Evolutionary conservation across 2,329 filamentous ascomycete species (phyloP).

Genomic region (Paraphaeosphaeria minitans): DNA sequence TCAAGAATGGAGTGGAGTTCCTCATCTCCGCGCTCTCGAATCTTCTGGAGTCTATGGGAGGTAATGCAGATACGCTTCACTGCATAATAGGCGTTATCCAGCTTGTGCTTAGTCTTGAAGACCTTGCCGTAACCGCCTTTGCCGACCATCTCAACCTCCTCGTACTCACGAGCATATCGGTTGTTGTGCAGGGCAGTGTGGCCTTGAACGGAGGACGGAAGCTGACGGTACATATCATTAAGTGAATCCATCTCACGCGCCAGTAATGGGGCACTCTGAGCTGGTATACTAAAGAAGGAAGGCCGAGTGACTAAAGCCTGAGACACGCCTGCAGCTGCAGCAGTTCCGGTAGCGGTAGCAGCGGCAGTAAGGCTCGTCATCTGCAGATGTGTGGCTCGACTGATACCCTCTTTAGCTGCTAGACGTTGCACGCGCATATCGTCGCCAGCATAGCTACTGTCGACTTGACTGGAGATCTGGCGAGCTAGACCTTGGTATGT

Average conservation of each 20-base stretch:
- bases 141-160: slow-evolving; percentile 59
- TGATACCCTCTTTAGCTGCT: slow-evolving; percentile 47
- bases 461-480: slow-evolving; percentile 46
- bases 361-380: slow-evolving; percentile 26
- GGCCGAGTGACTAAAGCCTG: slow-evolving; percentile 29
- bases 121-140: slow-evolving; percentile 70
- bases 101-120: slow-evolving; percentile 64
- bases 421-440: slow-evolving; percentile 41
- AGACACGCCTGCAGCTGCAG: slow-evolving; percentile 26
- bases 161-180: slow-evolving; percentile 41
- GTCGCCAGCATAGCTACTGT: slow-evolving; percentile 46
- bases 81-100: slow-evolving; percentile 67
- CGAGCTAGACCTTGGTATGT: slow-evolving; percentile 48
- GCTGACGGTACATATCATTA: slow-evolving; percentile 21
- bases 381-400: slow-evolving; percentile 33
- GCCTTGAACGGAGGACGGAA: slow-evolving; percentile 28
- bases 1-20: slow-evolving; percentile 63
- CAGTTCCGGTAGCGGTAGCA: slow-evolving; percentile 5
- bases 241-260: slow-evolving; percentile 12
- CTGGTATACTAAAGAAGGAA: not conserved
- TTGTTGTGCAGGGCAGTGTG: slow-evolving; percentile 40
- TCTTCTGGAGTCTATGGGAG: slow-evolving; percentile 55
- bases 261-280: slow-evolving; percentile 4
- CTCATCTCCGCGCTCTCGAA: slow-evolving; percentile 57
- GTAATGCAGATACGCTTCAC: slow-evolving; percentile 69